Evolutionary conservation across 495 filamentous ascomycete species (phyloP).

Genomic region (Chaetomium cochliodes): DNA sequence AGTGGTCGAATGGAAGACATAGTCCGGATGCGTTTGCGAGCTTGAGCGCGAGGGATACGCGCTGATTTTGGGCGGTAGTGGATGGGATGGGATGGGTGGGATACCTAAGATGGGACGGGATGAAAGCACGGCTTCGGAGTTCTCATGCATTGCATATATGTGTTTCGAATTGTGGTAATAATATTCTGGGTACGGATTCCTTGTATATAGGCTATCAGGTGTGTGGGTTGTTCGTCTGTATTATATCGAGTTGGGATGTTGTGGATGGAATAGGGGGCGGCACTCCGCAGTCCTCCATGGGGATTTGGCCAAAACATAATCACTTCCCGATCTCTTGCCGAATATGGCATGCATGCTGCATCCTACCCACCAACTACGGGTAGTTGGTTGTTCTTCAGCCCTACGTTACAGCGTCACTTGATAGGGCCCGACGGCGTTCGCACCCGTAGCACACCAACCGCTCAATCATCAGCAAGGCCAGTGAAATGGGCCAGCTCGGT

Average conservation of each 20-base stretch:
- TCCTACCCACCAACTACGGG: too few species aligned
- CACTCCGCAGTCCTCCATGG: too few species aligned
- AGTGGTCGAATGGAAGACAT: constrained; percentile 74
- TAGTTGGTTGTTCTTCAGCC: neutral
- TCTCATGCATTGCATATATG: neutral
- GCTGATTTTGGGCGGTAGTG: constrained; percentile 14
- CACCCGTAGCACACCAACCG: too few species aligned
- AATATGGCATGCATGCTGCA: too few species aligned
- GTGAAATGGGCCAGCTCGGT: too few species aligned
- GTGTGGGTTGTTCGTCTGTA: neutral
- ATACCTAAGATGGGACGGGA: too few species aligned
- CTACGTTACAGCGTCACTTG: neutral
- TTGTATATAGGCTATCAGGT: neutral
- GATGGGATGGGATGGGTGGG: neutral
- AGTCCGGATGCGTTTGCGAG: constrained; percentile 98
- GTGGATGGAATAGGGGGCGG: neutral
- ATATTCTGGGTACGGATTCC: neutral
- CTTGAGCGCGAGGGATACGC: constrained; percentile 62
- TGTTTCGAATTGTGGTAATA: neutral
- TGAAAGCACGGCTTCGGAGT: neutral
- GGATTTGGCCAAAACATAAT: too few species aligned
- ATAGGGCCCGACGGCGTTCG: too few species aligned
- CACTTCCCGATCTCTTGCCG: too few species aligned
- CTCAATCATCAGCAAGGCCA: too few species aligned
- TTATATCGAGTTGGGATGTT: neutral